phyloP scores from a whole-genome alignment of 1,139 yeast genomes.

The Wickerhamiella infanticola region DNA sequence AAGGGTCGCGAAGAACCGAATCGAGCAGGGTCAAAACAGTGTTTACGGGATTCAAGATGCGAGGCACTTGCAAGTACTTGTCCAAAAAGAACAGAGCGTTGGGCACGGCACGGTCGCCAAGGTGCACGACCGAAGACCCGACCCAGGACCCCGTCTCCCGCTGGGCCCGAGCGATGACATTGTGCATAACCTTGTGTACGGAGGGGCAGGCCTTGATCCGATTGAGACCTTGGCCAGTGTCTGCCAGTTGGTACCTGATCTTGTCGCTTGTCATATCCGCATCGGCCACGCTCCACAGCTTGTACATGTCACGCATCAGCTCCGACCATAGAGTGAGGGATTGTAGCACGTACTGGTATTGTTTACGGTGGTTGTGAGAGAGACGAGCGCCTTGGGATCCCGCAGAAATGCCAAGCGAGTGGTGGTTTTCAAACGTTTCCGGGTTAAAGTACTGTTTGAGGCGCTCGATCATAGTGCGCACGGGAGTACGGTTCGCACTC shows the following conservation, averaged over 20 bases:
- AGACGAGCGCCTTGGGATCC: conserved; percentile 54
- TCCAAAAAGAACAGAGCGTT: conserved; percentile 61
- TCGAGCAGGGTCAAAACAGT: conserved; percentile 39
- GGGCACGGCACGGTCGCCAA: conserved; percentile 69
- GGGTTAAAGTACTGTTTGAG: conserved; percentile 33
- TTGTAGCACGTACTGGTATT: conserved; percentile 53
- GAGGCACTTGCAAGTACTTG: conserved; percentile 61
- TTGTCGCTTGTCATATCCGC: conserved; percentile 37
- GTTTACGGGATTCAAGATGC: conserved; percentile 54
- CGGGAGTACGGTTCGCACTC: conserved; percentile 51
- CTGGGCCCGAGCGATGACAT: conserved; percentile 45
- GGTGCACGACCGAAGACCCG: conserved; percentile 59
- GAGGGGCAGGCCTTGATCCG: conserved; percentile 56
- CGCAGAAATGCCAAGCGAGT: conserved; percentile 43
- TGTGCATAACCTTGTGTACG: conserved; percentile 52
- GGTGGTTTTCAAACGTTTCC: conserved; percentile 19
- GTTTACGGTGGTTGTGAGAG: conserved; percentile 54
- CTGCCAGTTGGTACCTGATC: conserved; percentile 39
- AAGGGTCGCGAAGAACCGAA: conserved; percentile 33
- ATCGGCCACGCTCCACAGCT: conserved; percentile 58
- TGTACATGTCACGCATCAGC: conserved; percentile 58
- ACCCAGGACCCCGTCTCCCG: conserved; percentile 49
- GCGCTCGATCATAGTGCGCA: conserved; percentile 39
- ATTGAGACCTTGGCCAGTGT: conserved; percentile 66
- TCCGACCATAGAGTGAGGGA: conserved; percentile 57